Evolutionary conservation across 768 basidiomycete genomes (phyloP).

Genomic region (Gymnopilus junonius): DNA sequence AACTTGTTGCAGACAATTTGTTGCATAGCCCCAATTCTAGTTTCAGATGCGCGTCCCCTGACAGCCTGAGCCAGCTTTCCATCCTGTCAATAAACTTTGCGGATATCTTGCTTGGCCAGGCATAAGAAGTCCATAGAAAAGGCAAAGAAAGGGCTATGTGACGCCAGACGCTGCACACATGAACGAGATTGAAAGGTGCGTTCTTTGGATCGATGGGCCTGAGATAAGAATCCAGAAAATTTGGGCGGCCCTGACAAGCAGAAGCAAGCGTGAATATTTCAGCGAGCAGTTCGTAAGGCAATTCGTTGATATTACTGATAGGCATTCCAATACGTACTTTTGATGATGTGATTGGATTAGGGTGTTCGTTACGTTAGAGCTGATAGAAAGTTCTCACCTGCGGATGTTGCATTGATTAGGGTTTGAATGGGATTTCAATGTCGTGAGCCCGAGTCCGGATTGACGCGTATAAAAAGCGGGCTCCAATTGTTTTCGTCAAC

Average conservation of each 20-base stretch:
- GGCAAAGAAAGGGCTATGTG: not conserved
- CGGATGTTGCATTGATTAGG: no score
- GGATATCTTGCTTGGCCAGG: not conserved
- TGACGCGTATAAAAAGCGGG: no score
- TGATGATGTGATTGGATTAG: no score
- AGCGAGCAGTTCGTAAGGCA: not conserved
- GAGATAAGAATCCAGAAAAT: not conserved
- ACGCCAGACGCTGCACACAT: not conserved
- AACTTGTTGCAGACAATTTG: not conserved
- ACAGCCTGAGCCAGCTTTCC: not conserved
- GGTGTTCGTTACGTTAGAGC: no score
- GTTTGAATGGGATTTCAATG: no score
- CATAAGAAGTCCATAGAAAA: not conserved
- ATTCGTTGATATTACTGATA: not conserved
- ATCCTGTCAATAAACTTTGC: not conserved
- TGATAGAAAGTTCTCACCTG: no score
- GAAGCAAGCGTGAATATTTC: not conserved
- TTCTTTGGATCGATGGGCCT: not conserved
- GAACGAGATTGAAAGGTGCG: not conserved
- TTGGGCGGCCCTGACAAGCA: not conserved
- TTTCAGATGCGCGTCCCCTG: not conserved
- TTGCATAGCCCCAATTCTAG: not conserved
- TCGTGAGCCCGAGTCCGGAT: no score
- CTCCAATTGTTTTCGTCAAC: no score
- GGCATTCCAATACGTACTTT: no score